Conservation (phyloP, 2,329 filamentous ascomycete species). For the Ramularia endophylla region DNA sequence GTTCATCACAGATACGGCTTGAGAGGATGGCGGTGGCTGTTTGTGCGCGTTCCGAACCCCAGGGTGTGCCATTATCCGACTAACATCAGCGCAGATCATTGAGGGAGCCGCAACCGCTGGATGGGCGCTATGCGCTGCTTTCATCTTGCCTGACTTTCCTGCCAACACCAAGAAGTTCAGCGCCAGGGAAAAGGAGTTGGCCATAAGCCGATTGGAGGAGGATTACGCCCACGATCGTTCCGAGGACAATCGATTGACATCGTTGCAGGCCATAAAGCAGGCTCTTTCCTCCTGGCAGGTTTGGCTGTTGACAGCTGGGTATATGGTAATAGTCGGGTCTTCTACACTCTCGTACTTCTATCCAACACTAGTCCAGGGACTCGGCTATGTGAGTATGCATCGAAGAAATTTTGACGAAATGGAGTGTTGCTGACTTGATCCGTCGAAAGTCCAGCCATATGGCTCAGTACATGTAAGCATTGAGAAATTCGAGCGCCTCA, state of each 20-base stretch:
- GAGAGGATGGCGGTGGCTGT: slow-evolving; percentile 39
- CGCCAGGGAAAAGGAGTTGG: slow-evolving; percentile 38
- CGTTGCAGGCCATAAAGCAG: slow-evolving; percentile 34
- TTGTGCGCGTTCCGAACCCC: slow-evolving; percentile 23
- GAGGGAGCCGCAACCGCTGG: slow-evolving; percentile 41
- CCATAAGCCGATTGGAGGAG: slow-evolving; percentile 40
- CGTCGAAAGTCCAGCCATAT: slow-evolving; percentile 21
- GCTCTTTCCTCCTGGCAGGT: slow-evolving; percentile 43
- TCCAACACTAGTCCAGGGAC: slow-evolving; percentile 46
- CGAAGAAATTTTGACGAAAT: neutral
- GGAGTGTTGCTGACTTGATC: no score
- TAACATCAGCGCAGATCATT: slow-evolving; percentile 18
- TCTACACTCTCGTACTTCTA: slow-evolving; percentile 52
- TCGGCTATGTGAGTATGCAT: slow-evolving; percentile 37
- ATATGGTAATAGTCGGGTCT: slow-evolving; percentile 47
- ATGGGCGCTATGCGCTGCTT: slow-evolving; percentile 38
- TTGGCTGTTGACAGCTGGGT: slow-evolving; percentile 45
- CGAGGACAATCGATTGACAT: slow-evolving; percentile 30
- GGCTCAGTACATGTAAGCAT: slow-evolving; percentile 46
- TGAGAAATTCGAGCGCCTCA: neutral
- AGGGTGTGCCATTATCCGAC: no score
- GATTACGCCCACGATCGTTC: slow-evolving; percentile 36
- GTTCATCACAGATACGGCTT: slow-evolving; percentile 29
- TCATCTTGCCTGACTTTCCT: slow-evolving; percentile 48
- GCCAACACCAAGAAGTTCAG: slow-evolving; percentile 40